A percentile compares a stretch with the other conserved stretches of the same genome.
phyloP scores from a whole-genome alignment of 768 basidiomycete genomes.

The Termitomyces sp. region DNA sequence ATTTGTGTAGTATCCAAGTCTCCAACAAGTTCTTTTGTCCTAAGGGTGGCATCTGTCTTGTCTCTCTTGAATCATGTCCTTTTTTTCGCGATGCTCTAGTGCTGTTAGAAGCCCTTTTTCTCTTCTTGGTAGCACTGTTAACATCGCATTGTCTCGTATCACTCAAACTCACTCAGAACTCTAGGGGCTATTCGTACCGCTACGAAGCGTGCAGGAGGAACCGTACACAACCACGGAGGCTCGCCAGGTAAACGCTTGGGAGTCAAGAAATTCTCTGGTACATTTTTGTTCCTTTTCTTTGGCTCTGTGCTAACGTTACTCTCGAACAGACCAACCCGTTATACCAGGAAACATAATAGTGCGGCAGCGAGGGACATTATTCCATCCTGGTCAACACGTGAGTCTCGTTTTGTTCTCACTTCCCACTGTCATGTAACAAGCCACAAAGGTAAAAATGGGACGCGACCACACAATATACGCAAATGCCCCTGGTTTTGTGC shows the following conservation, averaged over 20 bases:
- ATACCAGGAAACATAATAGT: conserved; percentile 95
- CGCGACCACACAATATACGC: conserved; percentile 95
- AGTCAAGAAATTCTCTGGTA: conserved; percentile 94
- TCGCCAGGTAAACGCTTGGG: conserved; percentile 92
- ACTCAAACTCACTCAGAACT: conserved; percentile 13
- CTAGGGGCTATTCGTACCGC: conserved; percentile 80
- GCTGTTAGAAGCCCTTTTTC: conserved; percentile 45
- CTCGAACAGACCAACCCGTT: conserved; percentile 75
- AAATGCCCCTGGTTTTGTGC: conserved; percentile 83
- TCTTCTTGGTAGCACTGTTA: conserved; percentile 25
- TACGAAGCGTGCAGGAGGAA: conserved; percentile 95
- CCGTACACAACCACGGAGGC: conserved; percentile 87
- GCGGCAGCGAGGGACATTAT: conserved; percentile 86
- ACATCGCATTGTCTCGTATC: not conserved
- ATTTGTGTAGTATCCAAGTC: not conserved
- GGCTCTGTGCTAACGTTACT: not conserved
- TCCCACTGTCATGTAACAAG: conserved; percentile 1
- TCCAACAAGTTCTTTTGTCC: conserved; percentile 1
- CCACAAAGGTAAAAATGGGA: conserved; percentile 77
- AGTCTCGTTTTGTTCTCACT: conserved; percentile 19
- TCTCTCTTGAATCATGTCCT: conserved; percentile 31
- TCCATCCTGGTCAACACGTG: conserved; percentile 94
- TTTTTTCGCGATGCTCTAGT: conserved; percentile 39
- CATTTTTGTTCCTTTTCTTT: conserved; percentile 10
- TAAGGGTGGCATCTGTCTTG: not conserved